Base-by-base conservation (phyloP, 2,329 filamentous ascomycete species). In the Xylariaceae sp. region DNA sequence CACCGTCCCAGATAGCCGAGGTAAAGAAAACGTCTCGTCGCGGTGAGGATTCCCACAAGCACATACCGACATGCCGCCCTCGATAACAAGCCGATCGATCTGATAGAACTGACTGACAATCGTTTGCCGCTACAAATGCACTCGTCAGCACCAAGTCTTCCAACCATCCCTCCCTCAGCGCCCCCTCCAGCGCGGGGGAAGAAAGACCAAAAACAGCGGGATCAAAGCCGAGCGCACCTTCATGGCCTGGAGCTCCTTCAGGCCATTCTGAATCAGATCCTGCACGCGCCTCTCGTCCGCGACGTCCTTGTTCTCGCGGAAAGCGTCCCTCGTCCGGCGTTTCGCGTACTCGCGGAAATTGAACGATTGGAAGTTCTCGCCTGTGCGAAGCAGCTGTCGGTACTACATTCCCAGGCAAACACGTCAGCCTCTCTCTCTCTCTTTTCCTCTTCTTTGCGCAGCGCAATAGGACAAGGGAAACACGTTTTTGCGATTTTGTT, bases 271-370 rank as follows among this genome's bases (percentile, higher is more conserved):
- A 68, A 97, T 82, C 69, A 97, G 78, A 75, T 96, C 92, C 75
- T 97, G 92, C 74, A 96, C 81, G 76, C 82, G 81, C 64, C 90
- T 81, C 66, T 85, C 81, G 71, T 97, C 94, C 51, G 84, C 78
- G 69, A 91, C 88, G 58, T 76, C 73, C 74, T 85, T 82, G 75
- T 95, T 83, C 74, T 96, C 91, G 69, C 88, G 84, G 76, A 97
- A 99, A 3, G 90, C 88, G 79, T 97, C 94, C 73, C 84, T 84
- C 73, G 94, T 96, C 75, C 93, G 85, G 72, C 94, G 88, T 76
- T 87, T 89, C 56, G 94, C 92, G 76, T 99, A 99, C 75, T 97
- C 93, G 77, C 94, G 86, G 82, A 97, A 99, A 78, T 97, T 99
- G 81, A 97, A 99, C 68, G 89, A 86, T 63, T 91, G 85, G 75